phyloP scores from a whole-genome alignment of 208 protist species.

The Trichomonas gallinae region DNA sequence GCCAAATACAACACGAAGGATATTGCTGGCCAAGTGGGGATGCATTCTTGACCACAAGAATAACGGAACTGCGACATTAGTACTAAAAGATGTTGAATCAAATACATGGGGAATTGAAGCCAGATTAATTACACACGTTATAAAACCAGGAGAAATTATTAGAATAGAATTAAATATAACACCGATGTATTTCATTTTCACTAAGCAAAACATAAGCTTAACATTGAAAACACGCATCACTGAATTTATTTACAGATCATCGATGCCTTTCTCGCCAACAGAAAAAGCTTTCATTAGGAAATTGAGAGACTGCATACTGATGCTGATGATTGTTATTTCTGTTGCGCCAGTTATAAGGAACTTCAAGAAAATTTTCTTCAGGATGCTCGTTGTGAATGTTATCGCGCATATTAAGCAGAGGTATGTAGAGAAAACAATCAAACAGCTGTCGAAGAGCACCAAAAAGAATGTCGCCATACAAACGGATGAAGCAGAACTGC shows the following conservation, averaged over 20 bases:
- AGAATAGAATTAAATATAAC: background rate
- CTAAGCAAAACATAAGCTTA: background rate
- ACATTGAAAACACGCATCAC: background rate
- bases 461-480: background rate
- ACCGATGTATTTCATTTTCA: background rate
- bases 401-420: background rate
- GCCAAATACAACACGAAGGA: background rate
- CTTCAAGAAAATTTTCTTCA: background rate
- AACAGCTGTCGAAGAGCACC: background rate
- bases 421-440: background rate
- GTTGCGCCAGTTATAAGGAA: background rate
- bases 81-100: background rate
- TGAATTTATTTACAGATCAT: background rate
- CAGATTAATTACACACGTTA: background rate
- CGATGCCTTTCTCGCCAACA: background rate
- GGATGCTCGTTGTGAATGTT: background rate
- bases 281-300: background rate
- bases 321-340: background rate
- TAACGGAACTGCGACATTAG: background rate
- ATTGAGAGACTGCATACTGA: background rate
- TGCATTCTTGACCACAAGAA: background rate
- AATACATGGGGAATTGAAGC: background rate
- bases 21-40: background rate
- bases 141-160: background rate
- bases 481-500: background rate